Evolutionary conservation across 1,284 basidiomycete species (phyloP).

Genomic region (Ganoderma lucidum): DNA sequence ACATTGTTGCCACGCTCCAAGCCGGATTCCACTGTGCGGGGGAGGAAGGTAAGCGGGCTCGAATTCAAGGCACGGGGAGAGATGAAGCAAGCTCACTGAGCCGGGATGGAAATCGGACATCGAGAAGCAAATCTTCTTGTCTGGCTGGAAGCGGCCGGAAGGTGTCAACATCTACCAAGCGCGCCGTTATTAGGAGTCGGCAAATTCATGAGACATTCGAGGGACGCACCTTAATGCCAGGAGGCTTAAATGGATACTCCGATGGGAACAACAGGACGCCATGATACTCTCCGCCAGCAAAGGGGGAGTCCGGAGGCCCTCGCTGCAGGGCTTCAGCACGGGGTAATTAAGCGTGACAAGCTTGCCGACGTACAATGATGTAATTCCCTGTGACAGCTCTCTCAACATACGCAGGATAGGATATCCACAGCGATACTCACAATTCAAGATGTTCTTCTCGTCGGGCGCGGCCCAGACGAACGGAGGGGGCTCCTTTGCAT

Average conservation of each 20-base stretch:
- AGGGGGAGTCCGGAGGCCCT: constrained; percentile 93
- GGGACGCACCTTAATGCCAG: constrained; percentile 86
- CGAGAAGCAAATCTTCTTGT: constrained; percentile 95
- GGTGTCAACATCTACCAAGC: constrained; percentile 86
- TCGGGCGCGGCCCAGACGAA: constrained; percentile 95
- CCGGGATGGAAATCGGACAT: constrained; percentile 96
- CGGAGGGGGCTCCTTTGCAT: constrained; percentile 95
- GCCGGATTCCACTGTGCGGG: constrained; percentile 84
- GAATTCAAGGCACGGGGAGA: not conserved
- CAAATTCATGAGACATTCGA: not conserved
- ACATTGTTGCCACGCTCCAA: constrained; percentile 94
- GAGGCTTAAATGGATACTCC: constrained; percentile 95
- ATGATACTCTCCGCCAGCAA: constrained; percentile 93
- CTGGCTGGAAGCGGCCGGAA: constrained; percentile 91
- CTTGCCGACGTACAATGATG: constrained; percentile 71
- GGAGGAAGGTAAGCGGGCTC: constrained; percentile 19
- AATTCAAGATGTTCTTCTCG: constrained; percentile 94
- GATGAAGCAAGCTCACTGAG: constrained; percentile 62
- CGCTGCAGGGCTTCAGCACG: constrained; percentile 57
- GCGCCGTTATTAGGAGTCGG: constrained; percentile 3
- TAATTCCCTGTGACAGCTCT: constrained; percentile 76
- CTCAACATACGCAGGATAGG: constrained; percentile 15
- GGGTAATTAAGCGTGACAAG: not conserved
- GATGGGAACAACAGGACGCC: constrained; percentile 89
- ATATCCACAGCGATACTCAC: constrained; percentile 53